These are phyloP conservation scores for Botryosphaeria agaves DNA, from an alignment of 2,329 filamentous ascomycete genomes.

Conservation along the genomic window DNA sequence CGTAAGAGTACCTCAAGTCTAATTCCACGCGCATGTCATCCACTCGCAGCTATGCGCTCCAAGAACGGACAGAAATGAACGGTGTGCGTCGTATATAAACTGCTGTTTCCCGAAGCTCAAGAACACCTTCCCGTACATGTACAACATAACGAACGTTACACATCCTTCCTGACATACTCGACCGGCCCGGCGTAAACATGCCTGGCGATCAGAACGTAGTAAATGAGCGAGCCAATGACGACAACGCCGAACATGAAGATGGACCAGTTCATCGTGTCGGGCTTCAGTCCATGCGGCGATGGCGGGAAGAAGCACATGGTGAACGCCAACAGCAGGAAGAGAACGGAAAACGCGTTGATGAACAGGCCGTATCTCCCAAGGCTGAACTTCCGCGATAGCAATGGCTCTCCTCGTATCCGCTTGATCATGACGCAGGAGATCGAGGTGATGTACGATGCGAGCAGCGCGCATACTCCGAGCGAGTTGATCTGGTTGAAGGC, in stretches of 20 bases:
- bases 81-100: too few relatives aligned
- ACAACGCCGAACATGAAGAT: slow-evolving; percentile 9
- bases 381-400: slow-evolving; percentile 9
- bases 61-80: too few relatives aligned
- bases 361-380: slow-evolving; percentile 8
- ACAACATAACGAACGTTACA: too few relatives aligned
- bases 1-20: too few relatives aligned
- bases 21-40: too few relatives aligned
- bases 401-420: slow-evolving; percentile 9
- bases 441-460: slow-evolving; percentile 10
- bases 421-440: slow-evolving; percentile 11
- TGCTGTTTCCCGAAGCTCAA: too few relatives aligned
- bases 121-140: too few relatives aligned
- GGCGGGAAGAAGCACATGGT: slow-evolving; percentile 30
- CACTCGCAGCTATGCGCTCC: too few relatives aligned
- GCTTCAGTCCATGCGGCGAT: slow-evolving; percentile 8
- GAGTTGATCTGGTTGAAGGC: slow-evolving; percentile 8
- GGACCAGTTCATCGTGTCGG: slow-evolving; percentile 13
- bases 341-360: slow-evolving; percentile 7
- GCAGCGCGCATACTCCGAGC: slow-evolving; percentile 7
- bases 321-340: slow-evolving; percentile 17
- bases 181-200: slow-evolving; percentile 8
- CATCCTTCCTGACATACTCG: slow-evolving; percentile 5
- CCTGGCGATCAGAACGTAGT: slow-evolving; percentile 5
- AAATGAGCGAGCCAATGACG: slow-evolving; percentile 5